Base-by-base conservation (phyloP, 352 stramenopile species). In the Phytophthora kernoviae region DNA sequence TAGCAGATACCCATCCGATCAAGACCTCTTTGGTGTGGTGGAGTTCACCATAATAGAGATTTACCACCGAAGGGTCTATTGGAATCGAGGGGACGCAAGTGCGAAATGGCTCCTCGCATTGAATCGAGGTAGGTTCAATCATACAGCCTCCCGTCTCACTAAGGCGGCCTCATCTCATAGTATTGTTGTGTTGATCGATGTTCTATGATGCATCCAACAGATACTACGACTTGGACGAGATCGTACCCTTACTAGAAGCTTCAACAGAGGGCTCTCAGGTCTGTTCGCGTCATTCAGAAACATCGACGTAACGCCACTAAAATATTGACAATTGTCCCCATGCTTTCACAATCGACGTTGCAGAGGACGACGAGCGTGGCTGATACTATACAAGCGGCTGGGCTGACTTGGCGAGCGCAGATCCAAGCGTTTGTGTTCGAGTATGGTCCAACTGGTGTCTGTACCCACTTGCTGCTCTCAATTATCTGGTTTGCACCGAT, bases 11-110 rank as follows among this genome's bases (percentile, higher is more conserved):
- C 20, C 41, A 47, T 57, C 18, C 14, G 20, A 11, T 22, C 27
- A 17, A 37, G 42, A 48, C 41, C 55, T 70, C 9, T 65, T 65
- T 9, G 15, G 4, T 36, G 10, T 30, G 17, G 12, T 5, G 6
- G 43, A 27, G 12, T 9, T 12, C 33, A 32, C 15, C 44, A 37
- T 39, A 30, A 20, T 45, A 32, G 26, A 39, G 33, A 39, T 39
- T 39, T 39, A 39, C 14, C 33, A 39, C 33, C 33, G 24, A 39
- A 39, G 9, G 33, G 33, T 39, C 33, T 39, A 14, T 14, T n/a
- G 33, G n/a, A 4, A 43, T 11, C 9, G 37, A 43, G 15, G 12
- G 37, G 37, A 18, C 14, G 14, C n/a, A 11, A 43, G 12, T 17
- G 15, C 33, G 33, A 39, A 14, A 43, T 43, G 37, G 37, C 37